phyloP scores from a whole-genome alignment of 1,284 basidiomycete genomes.

The Chiua sp. region DNA sequence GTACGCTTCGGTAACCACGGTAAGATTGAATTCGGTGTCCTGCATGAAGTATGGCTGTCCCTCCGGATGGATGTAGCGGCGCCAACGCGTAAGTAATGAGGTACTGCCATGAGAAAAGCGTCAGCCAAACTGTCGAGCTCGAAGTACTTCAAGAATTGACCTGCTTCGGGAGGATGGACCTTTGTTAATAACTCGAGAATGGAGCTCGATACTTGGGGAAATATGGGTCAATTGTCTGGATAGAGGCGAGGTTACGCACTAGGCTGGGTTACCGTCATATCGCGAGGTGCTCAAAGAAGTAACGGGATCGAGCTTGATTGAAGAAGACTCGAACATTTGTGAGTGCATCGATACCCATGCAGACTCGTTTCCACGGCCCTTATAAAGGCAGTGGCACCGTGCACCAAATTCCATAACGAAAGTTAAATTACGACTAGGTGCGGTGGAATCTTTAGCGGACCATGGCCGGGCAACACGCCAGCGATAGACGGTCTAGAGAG shows the following conservation, averaged over 20 bases:
- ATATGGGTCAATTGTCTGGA: not conserved
- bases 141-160: conserved; percentile 1
- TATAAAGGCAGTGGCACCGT: no score
- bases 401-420: no score
- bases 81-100: conserved; percentile 38
- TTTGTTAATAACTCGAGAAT: conserved; percentile 6
- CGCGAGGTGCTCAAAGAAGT: conserved; percentile 22
- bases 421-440: no score
- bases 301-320: conserved; percentile 18
- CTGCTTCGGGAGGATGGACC: conserved; percentile 16
- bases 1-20: conserved; percentile 54
- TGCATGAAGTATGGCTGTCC: conserved; percentile 54
- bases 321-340: no score
- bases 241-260: not conserved
- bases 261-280: conserved; percentile 8
- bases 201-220: conserved; percentile 16
- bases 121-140: not conserved
- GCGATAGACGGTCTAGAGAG: conserved; percentile 36
- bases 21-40: conserved; percentile 31
- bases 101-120: conserved; percentile 3
- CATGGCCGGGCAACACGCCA: conserved; percentile 24
- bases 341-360: no score
- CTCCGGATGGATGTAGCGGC: conserved; percentile 53
- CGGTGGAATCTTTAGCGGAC: conserved; percentile 25
- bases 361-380: no score